Conservation (phyloP, 2,329 filamentous ascomycete species). For the Sordariomycetes sp. region DNA sequence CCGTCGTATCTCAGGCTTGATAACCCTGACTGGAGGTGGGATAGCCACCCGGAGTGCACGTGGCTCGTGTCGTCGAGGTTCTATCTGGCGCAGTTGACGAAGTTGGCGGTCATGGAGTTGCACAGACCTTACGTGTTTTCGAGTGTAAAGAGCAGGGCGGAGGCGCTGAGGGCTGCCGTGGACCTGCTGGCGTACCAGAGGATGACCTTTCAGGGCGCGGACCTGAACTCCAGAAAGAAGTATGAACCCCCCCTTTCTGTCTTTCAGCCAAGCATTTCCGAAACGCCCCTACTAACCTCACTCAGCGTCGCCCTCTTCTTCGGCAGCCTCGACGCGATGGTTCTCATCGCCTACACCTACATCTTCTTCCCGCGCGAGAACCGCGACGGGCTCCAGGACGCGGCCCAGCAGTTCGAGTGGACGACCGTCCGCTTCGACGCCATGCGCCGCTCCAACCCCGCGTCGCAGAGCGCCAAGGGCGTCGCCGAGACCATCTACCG, state of each 20-base stretch:
- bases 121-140: constrained; percentile 55
- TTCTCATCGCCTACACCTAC: constrained; percentile 49
- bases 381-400: constrained; percentile 30
- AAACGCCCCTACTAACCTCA: not conserved
- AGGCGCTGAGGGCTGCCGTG: constrained; percentile 44
- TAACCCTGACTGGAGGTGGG: constrained; percentile 47
- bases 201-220: constrained; percentile 34
- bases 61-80: constrained; percentile 39
- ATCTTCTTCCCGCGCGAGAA: constrained; percentile 50
- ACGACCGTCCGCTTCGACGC: constrained; percentile 46
- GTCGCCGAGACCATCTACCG: constrained; percentile 39
- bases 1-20: constrained; percentile 42
- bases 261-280: constrained; percentile 21
- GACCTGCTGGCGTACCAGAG: constrained; percentile 44
- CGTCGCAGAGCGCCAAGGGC: constrained; percentile 42
- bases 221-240: constrained; percentile 36
- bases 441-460: constrained; percentile 40
- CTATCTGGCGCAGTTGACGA: constrained; percentile 33
- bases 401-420: constrained; percentile 48
- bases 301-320: constrained; percentile 46
- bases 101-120: constrained; percentile 47
- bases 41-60: constrained; percentile 36
- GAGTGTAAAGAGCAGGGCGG: constrained; percentile 37
- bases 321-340: constrained; percentile 53
- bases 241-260: constrained; percentile 10